Evolutionary conservation across 2,329 filamentous ascomycete genomes (phyloP).

Genomic region (Metarhizium brunneum): DNA sequence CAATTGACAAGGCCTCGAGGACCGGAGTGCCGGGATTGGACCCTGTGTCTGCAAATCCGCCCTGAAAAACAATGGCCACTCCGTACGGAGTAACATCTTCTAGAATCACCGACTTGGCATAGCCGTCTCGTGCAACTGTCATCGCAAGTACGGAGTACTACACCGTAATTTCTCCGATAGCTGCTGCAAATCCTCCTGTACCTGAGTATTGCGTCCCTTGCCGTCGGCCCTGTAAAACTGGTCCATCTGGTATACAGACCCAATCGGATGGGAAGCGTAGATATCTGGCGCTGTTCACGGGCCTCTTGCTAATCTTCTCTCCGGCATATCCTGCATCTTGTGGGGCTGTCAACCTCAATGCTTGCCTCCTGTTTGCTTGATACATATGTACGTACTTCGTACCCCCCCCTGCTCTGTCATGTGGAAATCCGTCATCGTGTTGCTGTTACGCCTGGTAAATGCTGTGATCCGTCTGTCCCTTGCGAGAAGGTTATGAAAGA

Average conservation of each 20-base stretch:
- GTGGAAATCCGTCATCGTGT: no score
- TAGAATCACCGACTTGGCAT: no score
- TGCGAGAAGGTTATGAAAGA: background rate
- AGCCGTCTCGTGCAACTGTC: no score
- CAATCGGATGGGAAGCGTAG: background rate
- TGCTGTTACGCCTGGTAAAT: background rate
- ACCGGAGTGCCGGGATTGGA: no score
- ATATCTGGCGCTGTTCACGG: background rate
- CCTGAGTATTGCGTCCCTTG: background rate
- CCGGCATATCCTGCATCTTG: background rate
- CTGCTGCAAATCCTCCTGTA: background rate
- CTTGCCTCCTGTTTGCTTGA: background rate
- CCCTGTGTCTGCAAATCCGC: no score
- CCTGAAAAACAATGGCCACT: no score
- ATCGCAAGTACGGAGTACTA: background rate
- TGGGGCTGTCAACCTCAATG: background rate
- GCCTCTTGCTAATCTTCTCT: background rate
- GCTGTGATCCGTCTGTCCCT: background rate
- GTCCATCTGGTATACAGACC: background rate
- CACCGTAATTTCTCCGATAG: background rate
- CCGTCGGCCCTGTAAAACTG: background rate
- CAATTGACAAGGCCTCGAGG: no score
- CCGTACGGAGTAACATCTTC: no score
- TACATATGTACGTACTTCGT: no score
- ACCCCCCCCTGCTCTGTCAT: no score